A percentile compares a stretch with the other conserved stretches of the same genome.
Evolutionary conservation across 106 monocot species (phyloP).

Genomic region (Triglochin maritima): DNA sequence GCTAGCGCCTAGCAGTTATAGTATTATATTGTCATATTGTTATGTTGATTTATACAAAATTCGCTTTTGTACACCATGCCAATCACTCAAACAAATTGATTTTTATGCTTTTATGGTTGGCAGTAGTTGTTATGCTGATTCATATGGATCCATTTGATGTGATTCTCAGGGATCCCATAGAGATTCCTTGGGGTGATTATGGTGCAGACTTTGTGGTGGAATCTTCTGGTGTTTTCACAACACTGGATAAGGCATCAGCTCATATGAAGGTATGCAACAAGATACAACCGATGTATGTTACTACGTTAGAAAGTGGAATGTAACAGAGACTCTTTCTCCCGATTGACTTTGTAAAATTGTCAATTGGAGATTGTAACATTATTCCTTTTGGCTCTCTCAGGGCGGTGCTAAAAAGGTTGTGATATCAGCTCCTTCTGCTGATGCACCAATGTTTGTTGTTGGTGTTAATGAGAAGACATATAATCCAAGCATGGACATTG

Average conservation of each 20-base stretch:
- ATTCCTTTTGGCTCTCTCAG: constrained; percentile 15
- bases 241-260: constrained; percentile 72
- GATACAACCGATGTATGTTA: too few relatives aligned
- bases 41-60: too few relatives aligned
- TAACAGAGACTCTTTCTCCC: not conserved
- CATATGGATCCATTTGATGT: not conserved
- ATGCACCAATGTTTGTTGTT: constrained; percentile 99
- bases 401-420: constrained; percentile 98
- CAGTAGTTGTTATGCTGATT: not conserved
- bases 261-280: constrained; percentile 63
- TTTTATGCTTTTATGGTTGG: not conserved
- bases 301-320: not conserved
- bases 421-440: constrained; percentile 94
- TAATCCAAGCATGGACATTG: constrained; percentile 73
- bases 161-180: constrained; percentile 69
- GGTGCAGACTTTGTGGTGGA: constrained; percentile 93
- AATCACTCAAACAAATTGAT: too few relatives aligned
- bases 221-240: constrained; percentile 97
- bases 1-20: not conserved
- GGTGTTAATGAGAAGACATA: constrained; percentile 85
- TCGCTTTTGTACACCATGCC: too few relatives aligned
- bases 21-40: not conserved
- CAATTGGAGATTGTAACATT: too few relatives aligned
- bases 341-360: too few relatives aligned
- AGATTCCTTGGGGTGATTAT: constrained; percentile 83